A percentile compares a stretch with the other conserved stretches of the same genome.
Conservation (phyloP, 371 early-diverging fungal genomes). For the Lichtheimia ornata region DNA sequence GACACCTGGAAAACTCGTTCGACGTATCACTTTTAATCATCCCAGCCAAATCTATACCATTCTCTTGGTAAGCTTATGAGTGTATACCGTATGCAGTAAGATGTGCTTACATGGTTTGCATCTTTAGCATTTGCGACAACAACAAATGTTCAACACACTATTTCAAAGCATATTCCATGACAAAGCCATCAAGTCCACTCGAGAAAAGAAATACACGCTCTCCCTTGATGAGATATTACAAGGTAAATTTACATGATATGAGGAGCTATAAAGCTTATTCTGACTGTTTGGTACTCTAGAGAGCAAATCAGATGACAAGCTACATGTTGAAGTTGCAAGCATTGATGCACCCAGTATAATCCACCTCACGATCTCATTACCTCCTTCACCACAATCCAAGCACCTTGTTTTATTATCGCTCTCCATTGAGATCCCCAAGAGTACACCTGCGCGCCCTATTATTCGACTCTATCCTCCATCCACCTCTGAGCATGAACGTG, state of each 20-base stretch:
- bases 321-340: slow-evolving; percentile 31
- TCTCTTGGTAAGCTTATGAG: slow-evolving; percentile 33
- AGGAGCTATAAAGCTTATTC: neutral
- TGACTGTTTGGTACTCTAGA: slow-evolving; percentile 9
- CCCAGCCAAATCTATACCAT: slow-evolving; percentile 55
- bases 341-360: slow-evolving; percentile 35
- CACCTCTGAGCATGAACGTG: slow-evolving; percentile 11
- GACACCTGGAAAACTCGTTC: slow-evolving; percentile 39
- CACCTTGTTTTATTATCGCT: slow-evolving; percentile 32
- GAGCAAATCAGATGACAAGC: slow-evolving; percentile 17
- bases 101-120: neutral
- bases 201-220: slow-evolving; percentile 2
- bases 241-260: slow-evolving; percentile 15
- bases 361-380: slow-evolving; percentile 36
- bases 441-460: slow-evolving; percentile 30
- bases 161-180: slow-evolving; percentile 54
- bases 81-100: no score
- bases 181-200: slow-evolving; percentile 8
- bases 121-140: slow-evolving; percentile 48
- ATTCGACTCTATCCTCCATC: slow-evolving; percentile 29
- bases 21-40: slow-evolving; percentile 58
- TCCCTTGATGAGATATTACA: slow-evolving; percentile 36
- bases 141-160: slow-evolving; percentile 56
- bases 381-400: slow-evolving; percentile 20
- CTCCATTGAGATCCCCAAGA: slow-evolving; percentile 38